Evolutionary conservation across 176 grass and related monocot genomes (phyloP).

Genomic region (Oryza nivara): DNA sequence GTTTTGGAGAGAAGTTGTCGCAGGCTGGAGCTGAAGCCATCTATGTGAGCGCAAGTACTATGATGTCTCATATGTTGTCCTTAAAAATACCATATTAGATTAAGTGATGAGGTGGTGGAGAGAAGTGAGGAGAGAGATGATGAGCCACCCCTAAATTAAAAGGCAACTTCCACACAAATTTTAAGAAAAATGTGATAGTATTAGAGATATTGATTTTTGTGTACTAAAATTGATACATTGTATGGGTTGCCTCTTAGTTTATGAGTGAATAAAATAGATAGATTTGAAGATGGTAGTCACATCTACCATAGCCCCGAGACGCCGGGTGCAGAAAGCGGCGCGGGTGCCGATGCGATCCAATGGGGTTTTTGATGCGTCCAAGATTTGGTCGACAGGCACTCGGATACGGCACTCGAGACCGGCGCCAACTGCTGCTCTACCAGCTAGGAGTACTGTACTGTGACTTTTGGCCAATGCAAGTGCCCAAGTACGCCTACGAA

Average conservation of each 20-base stretch:
- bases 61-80: too few relatives aligned
- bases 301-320: not conserved
- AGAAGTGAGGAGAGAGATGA: too few relatives aligned
- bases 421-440: too few relatives aligned
- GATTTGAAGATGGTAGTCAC: fast-evolving
- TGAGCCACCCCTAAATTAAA: too few relatives aligned
- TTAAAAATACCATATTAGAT: too few relatives aligned
- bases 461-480: not conserved
- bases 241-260: too few relatives aligned
- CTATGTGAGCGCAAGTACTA: not conserved
- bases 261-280: too few relatives aligned
- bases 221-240: too few relatives aligned
- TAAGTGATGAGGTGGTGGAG: too few relatives aligned
- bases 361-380: not conserved
- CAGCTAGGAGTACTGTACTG: not conserved
- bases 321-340: not conserved
- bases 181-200: too few relatives aligned
- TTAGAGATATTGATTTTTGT: too few relatives aligned
- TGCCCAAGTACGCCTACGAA: not conserved
- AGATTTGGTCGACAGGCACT: not conserved
- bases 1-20: not conserved
- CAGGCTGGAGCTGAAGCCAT: not conserved
- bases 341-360: not conserved
- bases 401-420: not conserved
- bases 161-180: too few relatives aligned